Evolutionary conservation across 1,284 basidiomycete genomes (phyloP), one percentile per base, ranked within the genome.

Genomic region (Papiliotrema terrestris): DNA sequence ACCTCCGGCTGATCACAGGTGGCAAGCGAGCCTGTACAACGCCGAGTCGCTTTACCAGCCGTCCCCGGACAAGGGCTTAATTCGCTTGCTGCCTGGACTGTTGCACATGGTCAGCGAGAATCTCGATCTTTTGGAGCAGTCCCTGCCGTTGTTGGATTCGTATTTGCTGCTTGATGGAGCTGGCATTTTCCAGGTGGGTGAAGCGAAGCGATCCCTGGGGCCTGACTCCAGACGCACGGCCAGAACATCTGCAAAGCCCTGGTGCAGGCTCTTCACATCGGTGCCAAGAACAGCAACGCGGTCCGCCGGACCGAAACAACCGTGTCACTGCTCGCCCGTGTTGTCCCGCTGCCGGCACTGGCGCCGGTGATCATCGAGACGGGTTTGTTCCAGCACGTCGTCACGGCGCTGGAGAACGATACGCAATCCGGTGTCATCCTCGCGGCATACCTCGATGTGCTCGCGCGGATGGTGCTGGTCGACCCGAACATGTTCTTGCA

Each of bases 111-210:
- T 93, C 14, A 79, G 82, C 2, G 80, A 80, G 32, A 90, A 94
- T 68, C 76, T 91, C 58, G 91, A 94, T 67, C 70, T 91, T 22
- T 75, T 91, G 17, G 83, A 84, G n/a, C 84, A 81, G 55, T 80
- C 86, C 25, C 82, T 84, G 9, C 76, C 77, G 50, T 82, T 94
- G 38, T 67, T 90, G n/a, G 88, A 91, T 69, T 88, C 88, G 1
- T 94, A 93, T 72, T 77, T 89, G 53, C 72, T 94, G 9, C 79
- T 91, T 4, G 88, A 90, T 69, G 84, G 84, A 0, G 55, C 75
- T n/a, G 73, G 79, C 6, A 78, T 94, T 49, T 72, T 89, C 37
- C 83, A 87, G 80, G 90, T 90, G 57, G 56, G 67, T 54, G 2
- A 17, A n/a, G 25, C n/a, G 4, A 29, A 26, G 36, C 26, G 8